phyloP scores from a whole-genome alignment of 2,329 filamentous ascomycete species.

The Dothiorella sarmentorum region DNA sequence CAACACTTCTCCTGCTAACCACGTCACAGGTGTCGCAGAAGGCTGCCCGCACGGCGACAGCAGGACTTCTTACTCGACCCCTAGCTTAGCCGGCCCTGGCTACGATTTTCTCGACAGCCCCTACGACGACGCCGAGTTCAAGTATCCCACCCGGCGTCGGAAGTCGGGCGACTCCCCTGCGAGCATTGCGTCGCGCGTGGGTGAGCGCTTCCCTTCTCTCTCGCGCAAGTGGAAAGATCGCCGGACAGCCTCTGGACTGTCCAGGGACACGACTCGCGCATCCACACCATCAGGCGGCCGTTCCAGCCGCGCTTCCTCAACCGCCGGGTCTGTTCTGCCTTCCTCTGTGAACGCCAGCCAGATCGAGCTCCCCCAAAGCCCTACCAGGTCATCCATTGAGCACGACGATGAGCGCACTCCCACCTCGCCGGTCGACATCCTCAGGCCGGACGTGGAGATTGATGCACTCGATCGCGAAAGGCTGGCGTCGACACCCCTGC shows the following conservation, averaged over 20 bases:
- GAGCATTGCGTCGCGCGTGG: constrained; percentile 63
- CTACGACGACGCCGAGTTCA: constrained; percentile 55
- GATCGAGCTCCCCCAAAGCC: constrained; percentile 25
- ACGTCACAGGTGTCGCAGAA: constrained; percentile 55
- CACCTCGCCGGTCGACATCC: constrained; percentile 34
- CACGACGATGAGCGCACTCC: constrained; percentile 5
- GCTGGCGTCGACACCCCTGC: constrained; percentile 75
- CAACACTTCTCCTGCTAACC: constrained; percentile 17
- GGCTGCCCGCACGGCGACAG: constrained; percentile 56
- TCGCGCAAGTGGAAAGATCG: constrained; percentile 53
- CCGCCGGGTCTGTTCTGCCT: constrained; percentile 56
- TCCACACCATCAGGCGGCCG: constrained; percentile 54
- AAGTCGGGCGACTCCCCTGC: constrained; percentile 56
- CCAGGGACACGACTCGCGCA: constrained; percentile 9
- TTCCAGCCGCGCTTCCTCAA: constrained; percentile 76
- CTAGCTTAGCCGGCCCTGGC: constrained; percentile 37
- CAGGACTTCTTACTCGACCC: constrained; percentile 42
- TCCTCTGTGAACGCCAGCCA: constrained; percentile 39
- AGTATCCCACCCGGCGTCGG: constrained; percentile 54
- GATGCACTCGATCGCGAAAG: constrained; percentile 52
- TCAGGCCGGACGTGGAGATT: constrained; percentile 48
- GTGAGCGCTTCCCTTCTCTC: constrained; percentile 57
- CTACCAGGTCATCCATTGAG: constrained; percentile 15
- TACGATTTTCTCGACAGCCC: constrained; percentile 63
- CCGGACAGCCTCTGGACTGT: constrained; percentile 28